These are phyloP conservation scores for Castanospermum australe DNA, from an alignment of 306 rosid species.

Conservation along the genomic window DNA sequence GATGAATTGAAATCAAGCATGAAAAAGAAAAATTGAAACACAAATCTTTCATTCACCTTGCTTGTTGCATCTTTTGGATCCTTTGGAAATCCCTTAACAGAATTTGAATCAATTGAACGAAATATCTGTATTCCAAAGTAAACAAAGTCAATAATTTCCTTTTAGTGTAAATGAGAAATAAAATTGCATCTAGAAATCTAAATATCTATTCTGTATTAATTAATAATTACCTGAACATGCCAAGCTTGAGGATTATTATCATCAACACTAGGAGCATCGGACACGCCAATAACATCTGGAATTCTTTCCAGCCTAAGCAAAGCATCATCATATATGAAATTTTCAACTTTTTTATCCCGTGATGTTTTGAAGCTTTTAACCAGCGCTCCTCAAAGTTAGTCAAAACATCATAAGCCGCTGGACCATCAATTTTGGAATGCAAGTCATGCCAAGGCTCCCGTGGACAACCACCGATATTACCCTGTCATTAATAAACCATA, in stretches of 20 bases:
- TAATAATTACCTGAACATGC: slow-evolving; percentile 84
- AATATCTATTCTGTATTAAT: background rate
- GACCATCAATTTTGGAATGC: slow-evolving; percentile 94
- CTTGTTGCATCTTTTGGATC: slow-evolving; percentile 80
- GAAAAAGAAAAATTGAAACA: slow-evolving; percentile 25
- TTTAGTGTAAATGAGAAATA: slow-evolving; percentile 4
- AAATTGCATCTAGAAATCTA: slow-evolving; percentile 8
- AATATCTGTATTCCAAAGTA: slow-evolving; percentile 64
- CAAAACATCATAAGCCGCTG: slow-evolving; percentile 97
- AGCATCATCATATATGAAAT: slow-evolving; percentile 64
- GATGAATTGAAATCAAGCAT: slow-evolving; percentile 9
- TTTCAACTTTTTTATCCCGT: slow-evolving; percentile 80
- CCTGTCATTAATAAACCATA: slow-evolving; percentile 50
- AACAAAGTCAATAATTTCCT: slow-evolving; percentile 17
- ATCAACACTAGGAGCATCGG: slow-evolving; percentile 45
- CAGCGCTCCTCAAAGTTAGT: slow-evolving; percentile 96
- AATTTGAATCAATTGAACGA: slow-evolving; percentile 92
- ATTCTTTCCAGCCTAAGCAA: slow-evolving; percentile 85
- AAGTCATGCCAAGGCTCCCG: slow-evolving; percentile 99
- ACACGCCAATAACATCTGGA: slow-evolving; percentile 70
- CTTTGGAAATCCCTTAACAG: slow-evolving; percentile 85
- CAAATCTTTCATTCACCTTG: slow-evolving; percentile 58
- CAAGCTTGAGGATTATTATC: slow-evolving; percentile 86
- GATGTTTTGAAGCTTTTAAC: slow-evolving; percentile 89
- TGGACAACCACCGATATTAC: slow-evolving; percentile 79